Conservation (phyloP, 2,329 filamentous ascomycete genomes). For the Aspergillus arachidicola region DNA sequence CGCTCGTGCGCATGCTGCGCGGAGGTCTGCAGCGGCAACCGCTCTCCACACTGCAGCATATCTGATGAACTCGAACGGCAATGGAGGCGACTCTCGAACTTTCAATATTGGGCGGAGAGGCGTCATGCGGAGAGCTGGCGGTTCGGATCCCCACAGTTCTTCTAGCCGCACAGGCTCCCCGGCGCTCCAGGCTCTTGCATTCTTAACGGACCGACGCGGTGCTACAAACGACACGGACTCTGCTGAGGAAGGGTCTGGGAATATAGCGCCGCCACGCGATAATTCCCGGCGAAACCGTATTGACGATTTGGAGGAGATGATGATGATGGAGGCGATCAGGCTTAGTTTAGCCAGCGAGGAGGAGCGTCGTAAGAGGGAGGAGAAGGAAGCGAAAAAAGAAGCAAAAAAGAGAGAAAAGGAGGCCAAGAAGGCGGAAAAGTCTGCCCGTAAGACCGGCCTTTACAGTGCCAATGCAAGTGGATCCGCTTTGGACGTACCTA, state of each 20-base stretch:
- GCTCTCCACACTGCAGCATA: constrained; percentile 95
- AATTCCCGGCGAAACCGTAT: constrained; percentile 66
- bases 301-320: constrained; percentile 93
- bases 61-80: constrained; percentile 66
- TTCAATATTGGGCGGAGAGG: constrained; percentile 61
- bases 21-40: constrained; percentile 88
- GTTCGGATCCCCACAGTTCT: constrained; percentile 35
- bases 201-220: constrained; percentile 48
- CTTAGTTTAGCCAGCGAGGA: constrained; percentile 90
- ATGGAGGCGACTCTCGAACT: constrained; percentile 48
- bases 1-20: constrained; percentile 80
- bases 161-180: constrained; percentile 40
- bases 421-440: constrained; percentile 72
- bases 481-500: constrained; percentile 56
- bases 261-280: constrained; percentile 46
- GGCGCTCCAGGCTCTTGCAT: constrained; percentile 49
- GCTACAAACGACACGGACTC: constrained; percentile 39
- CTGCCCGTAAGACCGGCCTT: constrained; percentile 64
- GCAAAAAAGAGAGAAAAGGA: constrained; percentile 85
- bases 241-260: constrained; percentile 36
- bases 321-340: constrained; percentile 96
- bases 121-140: constrained; percentile 48
- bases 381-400: constrained; percentile 79
- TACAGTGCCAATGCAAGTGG: constrained; percentile 62
- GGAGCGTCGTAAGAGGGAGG: constrained; percentile 81